Evolutionary conservation across 2,329 filamentous ascomycete genomes (phyloP), one percentile per base, ranked within the genome.

Genomic region (Eutypella sp.): DNA sequence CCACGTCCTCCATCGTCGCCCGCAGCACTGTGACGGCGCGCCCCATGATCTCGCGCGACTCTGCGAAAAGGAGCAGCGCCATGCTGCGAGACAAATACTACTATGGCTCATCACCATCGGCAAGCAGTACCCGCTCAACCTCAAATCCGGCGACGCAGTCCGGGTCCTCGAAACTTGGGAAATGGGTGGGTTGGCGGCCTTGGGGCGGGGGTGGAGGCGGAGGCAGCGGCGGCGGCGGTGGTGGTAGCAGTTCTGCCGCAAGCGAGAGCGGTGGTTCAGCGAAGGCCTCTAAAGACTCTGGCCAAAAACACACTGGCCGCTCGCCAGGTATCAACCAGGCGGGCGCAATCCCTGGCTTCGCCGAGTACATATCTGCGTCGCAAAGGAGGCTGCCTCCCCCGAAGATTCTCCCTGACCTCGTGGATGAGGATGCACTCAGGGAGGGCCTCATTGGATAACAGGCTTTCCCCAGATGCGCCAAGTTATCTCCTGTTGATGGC

Each of bases 321-420:
- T 67, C 78, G 4, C 79, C 86, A 1, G 88, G 88, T 0, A 89
- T 93, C 60, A 93, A 93, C 57, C 88, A 92, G 60, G 75, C 79
- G 1, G 88, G 88, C 0, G 75, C 81, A 0, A 84, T 93, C 37
- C 80, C 85, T 0, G 87, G 88, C 0, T 85, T 92, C 52, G 73
- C 80, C 22, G 72, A 78, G 45, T 80, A 76, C 53, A 72, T 74
- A 64, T 67, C 71, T 2, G 66, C 71, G 1, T 70, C 66, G 58
- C 78, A 67, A 64, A 78, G 64, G 58, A 78, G 67, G 63, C 72
- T 64, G 29, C 69, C 78, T 1, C 76, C 79, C 2, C 72, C 75
- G 29, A 76, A 75, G 48, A 76, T 87, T 10, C 74, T 77, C 15
- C 70, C 84, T 0, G 74, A 78, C 22, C 66, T 65, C 1, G 62